Percentiles rank a stretch among this genome's conserved stretches.
Conservation (phyloP, 805 yeast genomes). For the Blastobotrys peoriensis region DNA sequence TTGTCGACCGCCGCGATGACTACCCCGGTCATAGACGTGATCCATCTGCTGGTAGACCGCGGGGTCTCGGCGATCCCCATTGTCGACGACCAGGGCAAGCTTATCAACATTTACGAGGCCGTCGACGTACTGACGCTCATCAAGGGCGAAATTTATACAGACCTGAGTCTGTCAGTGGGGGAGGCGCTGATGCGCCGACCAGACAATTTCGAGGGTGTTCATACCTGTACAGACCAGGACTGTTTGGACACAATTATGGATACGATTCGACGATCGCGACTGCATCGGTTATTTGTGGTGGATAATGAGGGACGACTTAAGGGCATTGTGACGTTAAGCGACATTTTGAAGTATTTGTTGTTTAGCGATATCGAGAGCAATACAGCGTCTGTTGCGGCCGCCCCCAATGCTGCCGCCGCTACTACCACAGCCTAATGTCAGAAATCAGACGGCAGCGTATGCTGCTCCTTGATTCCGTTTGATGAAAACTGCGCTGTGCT, state of each 20-base stretch:
- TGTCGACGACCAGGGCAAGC: conserved; percentile 61
- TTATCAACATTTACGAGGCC: conserved; percentile 91
- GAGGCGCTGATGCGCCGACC: conserved; percentile 91
- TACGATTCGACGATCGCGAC: conserved; percentile 82
- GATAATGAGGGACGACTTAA: conserved; percentile 71
- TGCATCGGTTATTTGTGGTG: conserved; percentile 88
- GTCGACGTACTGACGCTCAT: conserved; percentile 89
- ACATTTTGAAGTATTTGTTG: conserved; percentile 76
- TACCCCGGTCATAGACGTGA: conserved; percentile 91
- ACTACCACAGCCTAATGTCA: neutral
- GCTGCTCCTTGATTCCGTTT: too few species aligned
- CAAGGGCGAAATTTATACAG: conserved; percentile 91
- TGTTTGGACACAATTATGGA: conserved; percentile 84
- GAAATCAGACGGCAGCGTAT: too few species aligned
- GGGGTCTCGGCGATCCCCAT: conserved; percentile 94
- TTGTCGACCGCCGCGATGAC: conserved; percentile 80
- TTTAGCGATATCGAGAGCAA: conserved; percentile 27
- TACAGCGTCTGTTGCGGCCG: neutral
- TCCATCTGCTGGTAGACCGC: conserved; percentile 66
- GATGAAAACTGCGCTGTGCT: too few species aligned
- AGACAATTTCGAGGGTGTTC: conserved; percentile 96
- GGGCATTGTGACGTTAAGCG: conserved; percentile 88
- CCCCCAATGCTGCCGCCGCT: neutral
- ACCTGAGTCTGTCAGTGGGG: conserved; percentile 84
- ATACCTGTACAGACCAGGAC: conserved; percentile 87